Base-by-base conservation (phyloP, 2,329 filamentous ascomycete genomes). In the Raffaelea deltoideospora region DNA sequence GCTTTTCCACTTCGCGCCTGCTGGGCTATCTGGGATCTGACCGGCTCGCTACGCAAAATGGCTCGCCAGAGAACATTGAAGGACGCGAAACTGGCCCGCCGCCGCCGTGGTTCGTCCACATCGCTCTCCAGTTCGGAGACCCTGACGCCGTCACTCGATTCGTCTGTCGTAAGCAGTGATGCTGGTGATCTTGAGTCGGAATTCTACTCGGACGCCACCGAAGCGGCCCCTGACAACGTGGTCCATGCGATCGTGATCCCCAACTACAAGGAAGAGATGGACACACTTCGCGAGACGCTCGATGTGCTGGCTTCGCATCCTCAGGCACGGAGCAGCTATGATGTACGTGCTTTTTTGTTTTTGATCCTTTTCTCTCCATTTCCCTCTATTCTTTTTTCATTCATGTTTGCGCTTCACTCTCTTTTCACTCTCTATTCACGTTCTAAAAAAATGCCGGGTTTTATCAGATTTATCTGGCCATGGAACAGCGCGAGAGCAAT, bases 221-320 rank as follows among this genome's bases (percentile, higher is more conserved):
- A n/a, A n/a, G n/a, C n/a, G n/a, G n/a, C n/a, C n/a, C n/a, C n/a
- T n/a, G 61, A 64, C 15, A 51, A 55, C 10, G 55, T 79, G 38
- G 57, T 79, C 22, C 75, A 81, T 50, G 74, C 71, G 13, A 79
- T 84, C 42, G 62, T 83, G 43, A 64, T 84, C 31, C 79, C 79
- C 15, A 81, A 81, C 49, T 84, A 83, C 58, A 79, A 79, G 53
- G 79, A 84, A 52, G 76, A 82, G 39, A 58, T 75, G 39, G 73
- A 79, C 40, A 79, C 73, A 0, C 59, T 83, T 33, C 65, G 70
- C 43, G 76, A 80, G 50, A 83, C 79, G 0, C 56, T 84, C 17
- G 70, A 76, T 29, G 77, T 83, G 18, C 56, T 83, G 41, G 76
- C 76, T 5, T 76, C 68, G 22, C 79, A 84, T 48, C 65, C 72